phyloP scores from a whole-genome alignment of 1,139 yeast species.

The Scheffersomyces stambukii region DNA sequence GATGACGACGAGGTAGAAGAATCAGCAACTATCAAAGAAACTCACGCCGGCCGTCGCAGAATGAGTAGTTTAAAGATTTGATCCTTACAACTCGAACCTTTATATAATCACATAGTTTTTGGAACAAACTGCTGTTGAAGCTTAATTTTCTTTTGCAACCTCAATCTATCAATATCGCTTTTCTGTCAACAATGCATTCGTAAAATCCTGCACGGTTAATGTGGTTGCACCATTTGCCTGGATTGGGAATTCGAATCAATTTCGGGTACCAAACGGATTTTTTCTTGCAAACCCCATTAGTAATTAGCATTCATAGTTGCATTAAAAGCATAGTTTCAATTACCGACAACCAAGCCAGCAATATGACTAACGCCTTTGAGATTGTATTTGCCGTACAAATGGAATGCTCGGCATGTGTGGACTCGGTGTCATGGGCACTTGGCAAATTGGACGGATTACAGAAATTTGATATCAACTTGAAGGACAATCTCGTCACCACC shows the following conservation, averaged over 20 bases:
- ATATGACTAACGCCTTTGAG: slow-evolving; percentile 26
- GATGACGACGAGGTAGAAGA: slow-evolving; percentile 7
- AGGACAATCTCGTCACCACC: slow-evolving; percentile 56
- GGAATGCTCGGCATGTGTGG: slow-evolving; percentile 69
- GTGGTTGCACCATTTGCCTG: too few species aligned
- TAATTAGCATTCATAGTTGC: slow-evolving; percentile 2
- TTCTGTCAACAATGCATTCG: too few species aligned
- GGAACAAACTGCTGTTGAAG: too few species aligned
- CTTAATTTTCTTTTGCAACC: too few species aligned
- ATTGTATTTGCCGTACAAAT: slow-evolving; percentile 77
- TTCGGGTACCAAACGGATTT: too few species aligned
- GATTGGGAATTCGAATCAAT: too few species aligned
- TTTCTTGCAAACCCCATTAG: slow-evolving; percentile 1
- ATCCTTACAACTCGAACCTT: too few species aligned
- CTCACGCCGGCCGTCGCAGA: slow-evolving; percentile 21
- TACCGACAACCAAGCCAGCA: not conserved
- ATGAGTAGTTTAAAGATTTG: slow-evolving; percentile 40
- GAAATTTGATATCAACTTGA: slow-evolving; percentile 49
- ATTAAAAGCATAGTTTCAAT: not conserved
- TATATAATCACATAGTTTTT: too few species aligned
- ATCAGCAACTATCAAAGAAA: slow-evolving; percentile 1
- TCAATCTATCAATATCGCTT: too few species aligned
- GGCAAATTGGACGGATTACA: slow-evolving; percentile 42
- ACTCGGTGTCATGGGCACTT: slow-evolving; percentile 53
- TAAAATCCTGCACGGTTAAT: too few species aligned